These are phyloP conservation scores for Suillus tomentosus DNA, from an alignment of 768 basidiomycete species.

Conservation along the genomic window DNA sequence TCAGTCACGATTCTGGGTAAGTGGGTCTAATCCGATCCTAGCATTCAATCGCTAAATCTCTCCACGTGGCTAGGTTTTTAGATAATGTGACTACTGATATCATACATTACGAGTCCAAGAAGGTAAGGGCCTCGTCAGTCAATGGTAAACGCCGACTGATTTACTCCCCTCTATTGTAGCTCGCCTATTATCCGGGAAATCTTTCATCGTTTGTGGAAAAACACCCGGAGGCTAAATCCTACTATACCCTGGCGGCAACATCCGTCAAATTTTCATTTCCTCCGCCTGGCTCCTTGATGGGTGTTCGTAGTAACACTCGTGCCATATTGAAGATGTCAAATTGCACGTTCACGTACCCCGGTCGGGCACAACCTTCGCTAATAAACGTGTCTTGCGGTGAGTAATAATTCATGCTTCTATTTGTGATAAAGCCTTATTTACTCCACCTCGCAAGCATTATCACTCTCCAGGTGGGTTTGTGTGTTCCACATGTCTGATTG, in stretches of 20 bases:
- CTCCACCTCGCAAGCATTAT: constrained; percentile 46
- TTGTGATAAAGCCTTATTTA: constrained; percentile 1
- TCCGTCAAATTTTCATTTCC: constrained; percentile 96
- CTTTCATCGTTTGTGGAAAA: constrained; percentile 86
- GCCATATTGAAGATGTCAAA: constrained; percentile 91
- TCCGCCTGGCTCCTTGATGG: constrained; percentile 93
- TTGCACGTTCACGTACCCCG: constrained; percentile 95
- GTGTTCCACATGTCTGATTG: constrained; percentile 24
- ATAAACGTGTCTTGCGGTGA: constrained; percentile 79
- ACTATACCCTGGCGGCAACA: constrained; percentile 93
- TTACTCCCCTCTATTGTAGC: constrained; percentile 42
- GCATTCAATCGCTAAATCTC: constrained; percentile 14
- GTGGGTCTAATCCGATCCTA: constrained; percentile 27
- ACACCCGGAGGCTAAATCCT: constrained; percentile 92
- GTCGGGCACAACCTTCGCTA: constrained; percentile 76
- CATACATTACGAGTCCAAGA: constrained; percentile 96
- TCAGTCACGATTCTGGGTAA: constrained; percentile 96
- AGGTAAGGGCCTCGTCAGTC: constrained; percentile 44
- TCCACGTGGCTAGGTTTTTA: constrained; percentile 62
- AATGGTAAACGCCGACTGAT: constrained; percentile 20
- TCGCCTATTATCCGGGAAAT: constrained; percentile 93
- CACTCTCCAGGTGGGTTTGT: constrained; percentile 75
- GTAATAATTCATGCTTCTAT: not conserved
- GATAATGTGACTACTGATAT: constrained; percentile 96
- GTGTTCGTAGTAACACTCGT: constrained; percentile 92